Evolutionary conservation across 2,329 filamentous ascomycete genomes (phyloP).

Genomic region (Exophiala viscosa): DNA sequence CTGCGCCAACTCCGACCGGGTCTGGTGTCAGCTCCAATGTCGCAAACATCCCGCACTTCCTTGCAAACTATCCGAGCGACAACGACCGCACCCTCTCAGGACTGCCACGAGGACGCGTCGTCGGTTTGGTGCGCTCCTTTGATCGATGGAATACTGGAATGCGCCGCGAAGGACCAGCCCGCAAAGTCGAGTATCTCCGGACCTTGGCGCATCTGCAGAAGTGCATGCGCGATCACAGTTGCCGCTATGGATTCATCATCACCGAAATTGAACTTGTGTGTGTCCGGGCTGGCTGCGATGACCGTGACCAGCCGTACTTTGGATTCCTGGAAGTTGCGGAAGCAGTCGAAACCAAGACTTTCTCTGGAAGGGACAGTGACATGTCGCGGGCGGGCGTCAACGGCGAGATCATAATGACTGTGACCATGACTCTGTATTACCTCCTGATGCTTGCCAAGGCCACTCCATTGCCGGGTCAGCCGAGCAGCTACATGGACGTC

Average conservation of each 20-base stretch:
- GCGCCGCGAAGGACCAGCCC: constrained; percentile 78
- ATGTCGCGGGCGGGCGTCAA: constrained; percentile 3
- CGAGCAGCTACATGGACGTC: constrained; percentile 57
- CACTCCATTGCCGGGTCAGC: constrained; percentile 55
- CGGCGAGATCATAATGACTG: constrained; percentile 48
- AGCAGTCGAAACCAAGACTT: constrained; percentile 53
- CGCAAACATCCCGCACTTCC: constrained; percentile 49
- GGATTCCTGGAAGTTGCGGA: constrained; percentile 76
- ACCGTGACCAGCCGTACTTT: constrained; percentile 70
- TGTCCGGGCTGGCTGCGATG: constrained; percentile 69
- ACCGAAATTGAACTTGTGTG: constrained; percentile 93
- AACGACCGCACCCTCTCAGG: constrained; percentile 47
- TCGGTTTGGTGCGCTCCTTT: constrained; percentile 86
- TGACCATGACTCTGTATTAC: constrained; percentile 60
- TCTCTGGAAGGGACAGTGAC: constrained; percentile 21
- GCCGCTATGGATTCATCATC: constrained; percentile 92
- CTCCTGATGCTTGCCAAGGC: constrained; percentile 64
- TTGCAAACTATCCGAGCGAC: constrained; percentile 53
- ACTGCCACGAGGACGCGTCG: constrained; percentile 59
- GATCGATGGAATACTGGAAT: constrained; percentile 95
- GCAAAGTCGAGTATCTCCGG: constrained; percentile 83
- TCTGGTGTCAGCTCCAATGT: constrained; percentile 36
- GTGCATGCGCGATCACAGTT: constrained; percentile 88
- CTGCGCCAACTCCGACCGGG: constrained; percentile 34
- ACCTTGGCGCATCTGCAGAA: constrained; percentile 82